phyloP scores from a whole-genome alignment of 257 asterid species.

The Osmanthus fragrans region DNA sequence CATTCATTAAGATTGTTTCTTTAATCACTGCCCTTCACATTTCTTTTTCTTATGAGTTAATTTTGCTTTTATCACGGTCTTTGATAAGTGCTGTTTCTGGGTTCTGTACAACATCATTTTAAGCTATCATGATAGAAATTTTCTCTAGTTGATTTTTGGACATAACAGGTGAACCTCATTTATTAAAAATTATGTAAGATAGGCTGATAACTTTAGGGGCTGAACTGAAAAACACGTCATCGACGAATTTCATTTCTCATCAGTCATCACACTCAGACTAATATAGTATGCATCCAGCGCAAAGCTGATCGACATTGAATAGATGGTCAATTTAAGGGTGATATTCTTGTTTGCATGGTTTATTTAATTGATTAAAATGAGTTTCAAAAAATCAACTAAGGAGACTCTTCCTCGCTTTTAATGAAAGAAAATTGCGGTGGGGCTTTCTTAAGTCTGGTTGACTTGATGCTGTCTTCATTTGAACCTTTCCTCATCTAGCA shows the following conservation, averaged over 20 bases:
- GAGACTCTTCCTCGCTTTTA: background rate
- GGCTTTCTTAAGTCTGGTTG: background rate
- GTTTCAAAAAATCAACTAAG: background rate
- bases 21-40: background rate
- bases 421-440: background rate
- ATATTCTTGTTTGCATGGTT: background rate
- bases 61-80: background rate
- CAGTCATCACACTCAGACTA: background rate
- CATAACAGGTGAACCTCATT: background rate
- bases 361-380: background rate
- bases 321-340: background rate
- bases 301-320: background rate
- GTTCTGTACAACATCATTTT: background rate
- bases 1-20: background rate
- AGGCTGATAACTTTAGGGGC: background rate
- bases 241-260: background rate
- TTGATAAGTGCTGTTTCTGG: background rate
- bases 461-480: background rate
- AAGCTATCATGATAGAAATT: background rate
- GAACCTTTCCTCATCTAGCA: background rate
- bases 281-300: background rate
- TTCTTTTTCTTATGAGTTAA: background rate
- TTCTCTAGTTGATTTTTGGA: background rate
- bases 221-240: background rate
- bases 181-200: background rate